phyloP scores from a whole-genome alignment of 805 yeast genomes.

The Nakazawaea pomicola region DNA sequence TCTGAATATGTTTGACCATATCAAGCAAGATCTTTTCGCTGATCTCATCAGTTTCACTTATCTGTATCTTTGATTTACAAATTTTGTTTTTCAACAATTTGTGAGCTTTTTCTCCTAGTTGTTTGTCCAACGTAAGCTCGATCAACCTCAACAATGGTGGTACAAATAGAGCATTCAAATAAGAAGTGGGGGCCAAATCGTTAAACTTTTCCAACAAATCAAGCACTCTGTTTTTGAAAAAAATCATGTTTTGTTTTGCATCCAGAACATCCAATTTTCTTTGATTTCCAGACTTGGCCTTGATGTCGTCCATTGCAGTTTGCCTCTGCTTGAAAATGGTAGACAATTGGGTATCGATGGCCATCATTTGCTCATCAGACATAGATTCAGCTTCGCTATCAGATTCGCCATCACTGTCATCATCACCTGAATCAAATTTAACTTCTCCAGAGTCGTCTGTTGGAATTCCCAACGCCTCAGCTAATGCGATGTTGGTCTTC shows the following conservation, averaged over 20 bases:
- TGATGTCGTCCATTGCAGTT: conserved; percentile 47
- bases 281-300: conserved; percentile 52
- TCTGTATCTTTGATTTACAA: conserved; percentile 39
- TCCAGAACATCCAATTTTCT: conserved; percentile 69
- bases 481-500: conserved; percentile 58
- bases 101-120: conserved; percentile 70
- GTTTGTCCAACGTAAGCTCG: conserved; percentile 61
- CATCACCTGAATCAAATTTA: conserved; percentile 33
- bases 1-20: conserved; percentile 37
- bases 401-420: conserved; percentile 39
- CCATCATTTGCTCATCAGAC: conserved; percentile 97
- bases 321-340: conserved; percentile 81
- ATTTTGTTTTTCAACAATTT: conserved; percentile 60
- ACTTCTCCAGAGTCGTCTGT: conserved; percentile 37
- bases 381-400: conserved; percentile 72
- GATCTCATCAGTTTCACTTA: conserved; percentile 16
- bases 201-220: conserved; percentile 69
- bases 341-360: conserved; percentile 79
- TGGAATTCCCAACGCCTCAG: conserved; percentile 67
- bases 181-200: conserved; percentile 37
- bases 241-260: conserved; percentile 74
- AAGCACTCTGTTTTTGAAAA: conserved; percentile 72
- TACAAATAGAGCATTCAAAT: conserved; percentile 38
- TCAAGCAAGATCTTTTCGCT: conserved; percentile 19
- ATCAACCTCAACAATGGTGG: conserved; percentile 58